Conservation (phyloP, 169 alveolate species). For the Plasmodium berghei region DNA sequence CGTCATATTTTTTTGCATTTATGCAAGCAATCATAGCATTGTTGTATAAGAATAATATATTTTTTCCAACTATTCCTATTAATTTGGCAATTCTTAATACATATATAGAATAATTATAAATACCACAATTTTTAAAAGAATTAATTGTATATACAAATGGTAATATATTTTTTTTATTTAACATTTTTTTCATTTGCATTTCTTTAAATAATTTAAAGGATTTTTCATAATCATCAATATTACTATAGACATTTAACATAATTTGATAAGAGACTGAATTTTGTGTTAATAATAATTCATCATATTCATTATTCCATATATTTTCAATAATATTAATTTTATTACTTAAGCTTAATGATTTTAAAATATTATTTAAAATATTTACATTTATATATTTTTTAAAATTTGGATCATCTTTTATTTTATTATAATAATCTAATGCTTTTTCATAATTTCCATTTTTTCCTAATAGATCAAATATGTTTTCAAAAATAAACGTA, state of each 20-base stretch:
- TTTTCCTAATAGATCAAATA: constrained; percentile 60
- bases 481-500: constrained; percentile 48
- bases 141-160: constrained; percentile 64
- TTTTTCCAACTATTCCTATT: constrained; percentile 1
- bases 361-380: constrained; percentile 56
- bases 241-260: constrained; percentile 35
- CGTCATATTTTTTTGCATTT: constrained; percentile 58
- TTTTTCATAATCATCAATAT: constrained; percentile 60
- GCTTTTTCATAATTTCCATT: constrained; percentile 69
- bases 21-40: constrained; percentile 54
- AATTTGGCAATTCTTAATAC: constrained; percentile 66
- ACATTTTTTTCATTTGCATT: constrained; percentile 68
- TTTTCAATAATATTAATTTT: constrained; percentile 61
- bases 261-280: constrained; percentile 42
- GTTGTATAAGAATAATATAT: constrained; percentile 51
- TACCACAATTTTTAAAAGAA: constrained; percentile 71
- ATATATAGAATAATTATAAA: constrained; percentile 61
- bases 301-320: constrained; percentile 75
- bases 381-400: constrained; percentile 63
- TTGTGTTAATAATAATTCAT: constrained; percentile 46
- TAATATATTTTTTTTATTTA: constrained; percentile 37
- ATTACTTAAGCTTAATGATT: constrained; percentile 40
- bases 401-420: constrained; percentile 68
- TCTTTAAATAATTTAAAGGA: constrained; percentile 72
- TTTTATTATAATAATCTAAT: constrained; percentile 40